Conservation (phyloP, 208 protist species). For the Acanthamoeba sp. region DNA sequence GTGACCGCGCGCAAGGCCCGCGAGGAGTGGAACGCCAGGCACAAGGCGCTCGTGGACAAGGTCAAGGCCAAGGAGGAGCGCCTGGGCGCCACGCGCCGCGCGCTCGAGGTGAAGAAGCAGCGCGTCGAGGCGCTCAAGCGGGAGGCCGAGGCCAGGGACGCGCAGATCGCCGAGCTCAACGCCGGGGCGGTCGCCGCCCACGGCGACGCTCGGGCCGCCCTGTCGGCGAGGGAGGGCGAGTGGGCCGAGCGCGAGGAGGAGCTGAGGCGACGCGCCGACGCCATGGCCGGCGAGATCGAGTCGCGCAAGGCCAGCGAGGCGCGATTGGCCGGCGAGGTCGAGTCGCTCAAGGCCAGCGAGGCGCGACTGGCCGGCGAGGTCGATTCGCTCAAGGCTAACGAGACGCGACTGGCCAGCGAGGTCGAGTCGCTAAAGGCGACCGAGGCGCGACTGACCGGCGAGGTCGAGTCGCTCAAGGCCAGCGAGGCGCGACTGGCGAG, state of each 20-base stretch:
- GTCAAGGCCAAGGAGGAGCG: conserved; percentile 25
- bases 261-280: not conserved
- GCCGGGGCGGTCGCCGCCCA: not conserved
- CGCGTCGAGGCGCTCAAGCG: not conserved
- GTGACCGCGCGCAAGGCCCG: not conserved
- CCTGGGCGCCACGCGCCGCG: not conserved
- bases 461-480: no score
- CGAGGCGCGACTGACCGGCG: not conserved
- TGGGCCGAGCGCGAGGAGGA: not conserved
- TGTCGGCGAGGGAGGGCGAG: not conserved
- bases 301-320: not conserved
- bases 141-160: not conserved
- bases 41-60: not conserved
- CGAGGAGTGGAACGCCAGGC: conserved; percentile 1
- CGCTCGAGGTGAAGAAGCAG: conserved; percentile 6
- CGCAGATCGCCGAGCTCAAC: not conserved
- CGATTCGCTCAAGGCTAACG: not conserved
- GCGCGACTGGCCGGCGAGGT: not conserved
- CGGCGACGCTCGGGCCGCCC: not conserved
- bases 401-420: not conserved
- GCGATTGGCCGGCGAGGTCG: not conserved
- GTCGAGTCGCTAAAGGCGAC: not conserved
- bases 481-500: no score
- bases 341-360: not conserved
- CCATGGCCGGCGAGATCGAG: not conserved